These are phyloP conservation scores for Oenanthe sinensis DNA, from an alignment of 129 eudicot species.

Conservation along the genomic window DNA sequence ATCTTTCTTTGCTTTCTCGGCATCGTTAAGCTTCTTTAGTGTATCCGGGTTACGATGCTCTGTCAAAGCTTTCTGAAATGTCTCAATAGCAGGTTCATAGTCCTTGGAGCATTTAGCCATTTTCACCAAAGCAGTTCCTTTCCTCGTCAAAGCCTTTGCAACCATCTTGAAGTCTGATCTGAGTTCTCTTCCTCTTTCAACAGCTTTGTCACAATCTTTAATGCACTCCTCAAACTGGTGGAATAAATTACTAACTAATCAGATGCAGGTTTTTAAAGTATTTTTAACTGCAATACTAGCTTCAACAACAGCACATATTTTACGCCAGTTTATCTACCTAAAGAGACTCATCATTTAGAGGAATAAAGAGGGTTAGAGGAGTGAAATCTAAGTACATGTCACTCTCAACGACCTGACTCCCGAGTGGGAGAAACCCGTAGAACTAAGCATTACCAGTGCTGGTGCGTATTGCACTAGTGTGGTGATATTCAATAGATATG, in stretches of 20 bases:
- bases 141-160: constrained; percentile 91
- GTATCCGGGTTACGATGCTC: constrained; percentile 98
- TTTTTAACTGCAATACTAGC: not conserved
- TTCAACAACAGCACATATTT: not conserved
- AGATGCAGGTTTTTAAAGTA: not conserved
- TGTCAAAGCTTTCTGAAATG: constrained; percentile 91
- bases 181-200: constrained; percentile 94
- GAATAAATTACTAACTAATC: not conserved
- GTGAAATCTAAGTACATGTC: no score
- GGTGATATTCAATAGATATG: no score
- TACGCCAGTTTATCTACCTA: not conserved
- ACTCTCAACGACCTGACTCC: not conserved
- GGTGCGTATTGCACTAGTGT: no score
- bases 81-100: constrained; percentile 80
- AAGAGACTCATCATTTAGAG: not conserved
- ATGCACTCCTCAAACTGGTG: constrained; percentile 89
- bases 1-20: constrained; percentile 92
- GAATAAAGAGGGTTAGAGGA: no score
- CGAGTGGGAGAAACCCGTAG: not conserved
- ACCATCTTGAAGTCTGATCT: constrained; percentile 93
- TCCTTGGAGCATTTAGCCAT: constrained; percentile 85
- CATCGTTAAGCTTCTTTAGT: constrained; percentile 84
- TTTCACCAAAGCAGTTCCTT: constrained; percentile 87
- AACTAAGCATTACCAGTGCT: not conserved
- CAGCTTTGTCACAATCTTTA: constrained; percentile 91